phyloP scores from a whole-genome alignment of 805 yeast species.

The Ogataea dorogensis region DNA sequence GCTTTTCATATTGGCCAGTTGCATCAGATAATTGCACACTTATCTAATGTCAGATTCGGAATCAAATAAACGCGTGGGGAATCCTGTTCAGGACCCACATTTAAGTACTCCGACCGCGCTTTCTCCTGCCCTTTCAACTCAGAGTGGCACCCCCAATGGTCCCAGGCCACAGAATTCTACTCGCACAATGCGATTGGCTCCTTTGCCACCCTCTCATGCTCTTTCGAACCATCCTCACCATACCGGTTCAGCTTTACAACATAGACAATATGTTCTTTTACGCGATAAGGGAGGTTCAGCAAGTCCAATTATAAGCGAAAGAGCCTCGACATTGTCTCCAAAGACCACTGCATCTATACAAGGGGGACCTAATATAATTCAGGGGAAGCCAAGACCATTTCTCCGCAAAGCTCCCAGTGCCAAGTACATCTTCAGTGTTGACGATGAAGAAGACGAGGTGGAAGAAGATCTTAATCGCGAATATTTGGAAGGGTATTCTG shows the following conservation, averaged over 20 bases:
- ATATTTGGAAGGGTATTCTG: slow-evolving; percentile 71
- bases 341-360: slow-evolving; percentile 15
- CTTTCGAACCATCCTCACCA: slow-evolving; percentile 16
- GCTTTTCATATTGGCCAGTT: too few relatives aligned
- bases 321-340: slow-evolving; percentile 15
- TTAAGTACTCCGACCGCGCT: slow-evolving; percentile 5
- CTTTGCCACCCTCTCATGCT: slow-evolving; percentile 26
- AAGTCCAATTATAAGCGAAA: slow-evolving; percentile 4
- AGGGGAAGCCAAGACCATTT: slow-evolving; percentile 24
- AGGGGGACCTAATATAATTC: slow-evolving; percentile 3
- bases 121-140: slow-evolving; percentile 13
- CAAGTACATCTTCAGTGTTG: slow-evolving; percentile 64
- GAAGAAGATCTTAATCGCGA: slow-evolving; percentile 57
- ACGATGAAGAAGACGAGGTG: slow-evolving; percentile 75
- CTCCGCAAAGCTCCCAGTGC: slow-evolving; percentile 30
- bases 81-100: slow-evolving; percentile 1
- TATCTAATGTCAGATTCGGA: slow-evolving; percentile 19
- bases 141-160: slow-evolving; percentile 13
- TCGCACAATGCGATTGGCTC: slow-evolving; percentile 19
- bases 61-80: slow-evolving; percentile 2
- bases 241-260: slow-evolving; percentile 29
- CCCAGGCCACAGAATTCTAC: slow-evolving; percentile 14
- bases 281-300: slow-evolving; percentile 25
- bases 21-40: too few relatives aligned
- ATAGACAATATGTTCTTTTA: slow-evolving; percentile 32